A percentile compares a stretch with the other conserved stretches of the same genome.
Evolutionary conservation across 176 grass and related monocot species (phyloP).

Genomic region (Eragrostis nindensis): DNA sequence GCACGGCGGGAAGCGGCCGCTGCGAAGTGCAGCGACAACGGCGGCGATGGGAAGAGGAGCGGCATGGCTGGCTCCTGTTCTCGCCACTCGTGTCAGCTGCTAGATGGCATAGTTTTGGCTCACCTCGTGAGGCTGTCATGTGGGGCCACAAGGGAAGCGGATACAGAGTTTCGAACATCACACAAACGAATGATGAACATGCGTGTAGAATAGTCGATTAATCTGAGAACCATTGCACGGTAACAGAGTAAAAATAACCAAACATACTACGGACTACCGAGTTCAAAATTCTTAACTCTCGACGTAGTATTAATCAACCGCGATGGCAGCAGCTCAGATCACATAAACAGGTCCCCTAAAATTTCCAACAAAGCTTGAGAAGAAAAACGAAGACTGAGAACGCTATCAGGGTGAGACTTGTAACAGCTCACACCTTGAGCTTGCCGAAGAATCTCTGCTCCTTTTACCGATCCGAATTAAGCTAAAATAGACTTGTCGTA

Average conservation of each 20-base stretch:
- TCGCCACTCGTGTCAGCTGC: background rate
- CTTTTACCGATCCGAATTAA: no score
- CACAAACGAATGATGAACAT: background rate
- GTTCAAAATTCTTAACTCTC: conserved; percentile 33
- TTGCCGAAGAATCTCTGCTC: no score
- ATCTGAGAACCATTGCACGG: background rate
- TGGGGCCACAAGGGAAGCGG: background rate
- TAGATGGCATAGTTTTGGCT: background rate
- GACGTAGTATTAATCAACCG: background rate
- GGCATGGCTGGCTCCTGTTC: conserved; percentile 26
- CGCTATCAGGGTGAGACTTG: background rate
- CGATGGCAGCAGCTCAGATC: conserved; percentile 24
- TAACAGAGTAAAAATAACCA: background rate
- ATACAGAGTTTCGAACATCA: background rate
- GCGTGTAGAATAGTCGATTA: no score
- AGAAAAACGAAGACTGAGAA: conserved; percentile 5
- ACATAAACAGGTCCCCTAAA: conserved; percentile 20
- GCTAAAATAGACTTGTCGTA: no score
- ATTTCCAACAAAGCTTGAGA: conserved; percentile 39
- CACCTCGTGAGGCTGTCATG: background rate
- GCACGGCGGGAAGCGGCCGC: conserved; percentile 21
- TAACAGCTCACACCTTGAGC: no score
- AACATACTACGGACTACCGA: background rate
- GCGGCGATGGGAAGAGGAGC: conserved; percentile 26
- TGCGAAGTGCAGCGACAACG: conserved; percentile 12